Evolutionary conservation across 352 stramenopile species (phyloP).

Genomic region (Pythium sukuiense): DNA sequence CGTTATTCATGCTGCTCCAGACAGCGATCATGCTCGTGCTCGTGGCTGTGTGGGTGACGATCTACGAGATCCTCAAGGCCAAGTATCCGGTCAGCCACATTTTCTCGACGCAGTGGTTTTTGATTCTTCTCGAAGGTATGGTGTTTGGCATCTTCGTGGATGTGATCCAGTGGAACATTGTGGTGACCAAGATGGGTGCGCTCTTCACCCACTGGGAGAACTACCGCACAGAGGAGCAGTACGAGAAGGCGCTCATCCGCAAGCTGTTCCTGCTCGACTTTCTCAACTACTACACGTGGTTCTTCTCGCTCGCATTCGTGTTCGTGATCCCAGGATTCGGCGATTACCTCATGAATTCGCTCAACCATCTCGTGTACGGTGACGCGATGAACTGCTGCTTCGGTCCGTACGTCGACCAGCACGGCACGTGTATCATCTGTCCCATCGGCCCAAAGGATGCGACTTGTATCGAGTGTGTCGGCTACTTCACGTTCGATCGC

Average conservation of each 20-base stretch:
- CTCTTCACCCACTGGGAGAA: conserved; percentile 90
- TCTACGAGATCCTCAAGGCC: conserved; percentile 88
- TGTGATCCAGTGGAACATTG: conserved; percentile 88
- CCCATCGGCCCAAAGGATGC: conserved; percentile 64
- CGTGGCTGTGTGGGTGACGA: conserved; percentile 84
- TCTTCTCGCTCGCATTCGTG: conserved; percentile 88
- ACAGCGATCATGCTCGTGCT: conserved; percentile 86
- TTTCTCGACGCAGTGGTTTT: conserved; percentile 83
- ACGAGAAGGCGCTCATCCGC: conserved; percentile 77
- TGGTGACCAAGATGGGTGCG: conserved; percentile 84
- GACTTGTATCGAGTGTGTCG: conserved; percentile 73
- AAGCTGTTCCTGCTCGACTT: conserved; percentile 89
- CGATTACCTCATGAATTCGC: conserved; percentile 82
- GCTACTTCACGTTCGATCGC: conserved; percentile 82
- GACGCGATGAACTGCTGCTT: conserved; percentile 89
- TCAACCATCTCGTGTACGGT: conserved; percentile 81
- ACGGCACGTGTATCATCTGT: conserved; percentile 62
- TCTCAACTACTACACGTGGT: conserved; percentile 92
- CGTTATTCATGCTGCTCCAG: conserved; percentile 82
- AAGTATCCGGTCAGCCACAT: conserved; percentile 75
- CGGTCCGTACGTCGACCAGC: conserved; percentile 77
- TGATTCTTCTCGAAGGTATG: conserved; percentile 80
- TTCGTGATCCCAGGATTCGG: conserved; percentile 85
- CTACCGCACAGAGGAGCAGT: conserved; percentile 83
- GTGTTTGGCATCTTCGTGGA: conserved; percentile 88